Conservation (phyloP, 768 basidiomycete genomes). For the Coprinopsis sp. region DNA sequence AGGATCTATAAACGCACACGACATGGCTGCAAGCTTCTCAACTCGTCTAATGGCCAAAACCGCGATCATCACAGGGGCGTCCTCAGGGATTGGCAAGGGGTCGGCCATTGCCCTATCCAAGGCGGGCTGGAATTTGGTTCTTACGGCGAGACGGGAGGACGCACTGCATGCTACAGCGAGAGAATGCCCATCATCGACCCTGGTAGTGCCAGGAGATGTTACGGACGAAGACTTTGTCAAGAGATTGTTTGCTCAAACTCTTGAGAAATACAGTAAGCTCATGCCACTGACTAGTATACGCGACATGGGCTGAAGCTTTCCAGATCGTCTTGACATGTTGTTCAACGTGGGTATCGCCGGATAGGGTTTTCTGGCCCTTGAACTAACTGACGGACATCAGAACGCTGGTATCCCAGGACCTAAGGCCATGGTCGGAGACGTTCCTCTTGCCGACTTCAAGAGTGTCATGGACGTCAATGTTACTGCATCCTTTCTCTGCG, state of each 20-base stretch:
- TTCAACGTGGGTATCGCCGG: constrained; percentile 59
- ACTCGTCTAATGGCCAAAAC: constrained; percentile 18
- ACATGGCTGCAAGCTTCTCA: constrained; percentile 4
- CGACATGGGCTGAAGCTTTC: constrained; percentile 1
- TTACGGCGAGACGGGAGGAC: constrained; percentile 58
- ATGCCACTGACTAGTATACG: constrained; percentile 4
- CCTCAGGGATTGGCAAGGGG: constrained; percentile 66
- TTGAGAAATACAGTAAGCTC: constrained; percentile 37
- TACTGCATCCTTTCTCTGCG: constrained; percentile 69
- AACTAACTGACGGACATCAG: constrained; percentile 30
- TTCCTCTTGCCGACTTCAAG: constrained; percentile 57
- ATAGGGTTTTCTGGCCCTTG: not conserved
- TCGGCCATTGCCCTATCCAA: constrained; percentile 65
- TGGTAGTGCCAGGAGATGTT: constrained; percentile 61
- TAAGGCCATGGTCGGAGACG: constrained; percentile 51
- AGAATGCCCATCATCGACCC: constrained; percentile 34
- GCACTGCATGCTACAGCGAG: constrained; percentile 55
- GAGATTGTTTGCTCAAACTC: constrained; percentile 53
- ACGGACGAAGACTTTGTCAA: constrained; percentile 59
- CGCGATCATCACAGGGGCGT: constrained; percentile 42
- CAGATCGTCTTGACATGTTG: constrained; percentile 66
- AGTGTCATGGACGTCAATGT: constrained; percentile 70
- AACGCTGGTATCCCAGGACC: constrained; percentile 67
- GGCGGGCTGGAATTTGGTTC: constrained; percentile 63
- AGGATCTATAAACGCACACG: not conserved